Conservation (phyloP, 2,329 filamentous ascomycete genomes). For the Nectriaceae sp. region DNA sequence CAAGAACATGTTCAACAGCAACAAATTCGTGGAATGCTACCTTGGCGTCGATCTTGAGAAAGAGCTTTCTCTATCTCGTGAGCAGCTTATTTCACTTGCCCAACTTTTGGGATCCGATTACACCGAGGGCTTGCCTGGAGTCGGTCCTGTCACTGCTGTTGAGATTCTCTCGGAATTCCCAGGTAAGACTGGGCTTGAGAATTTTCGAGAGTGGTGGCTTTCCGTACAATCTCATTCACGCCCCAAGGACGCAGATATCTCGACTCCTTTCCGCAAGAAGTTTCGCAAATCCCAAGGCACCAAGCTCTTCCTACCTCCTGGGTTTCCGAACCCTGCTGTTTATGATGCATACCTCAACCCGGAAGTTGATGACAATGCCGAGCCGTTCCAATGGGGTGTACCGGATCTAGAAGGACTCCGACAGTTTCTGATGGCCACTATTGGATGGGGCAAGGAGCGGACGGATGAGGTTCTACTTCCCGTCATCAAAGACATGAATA, state of each 20-base stretch:
- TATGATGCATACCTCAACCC: slow-evolving; percentile 82
- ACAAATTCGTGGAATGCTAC: slow-evolving; percentile 98
- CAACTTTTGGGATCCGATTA: slow-evolving; percentile 94
- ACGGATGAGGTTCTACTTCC: slow-evolving; percentile 96
- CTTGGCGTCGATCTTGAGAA: slow-evolving; percentile 80
- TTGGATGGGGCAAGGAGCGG: slow-evolving; percentile 88
- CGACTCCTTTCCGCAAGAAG: slow-evolving; percentile 74
- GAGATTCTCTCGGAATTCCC: slow-evolving; percentile 93
- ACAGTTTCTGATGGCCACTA: slow-evolving; percentile 83
- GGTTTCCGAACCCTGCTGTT: slow-evolving; percentile 78
- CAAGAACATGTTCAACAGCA: slow-evolving; percentile 99
- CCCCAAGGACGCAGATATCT: slow-evolving; percentile 61
- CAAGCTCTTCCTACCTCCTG: slow-evolving; percentile 81
- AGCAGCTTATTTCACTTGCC: slow-evolving; percentile 85
- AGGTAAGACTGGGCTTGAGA: slow-evolving; percentile 58
- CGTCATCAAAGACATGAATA: slow-evolving; percentile 94
- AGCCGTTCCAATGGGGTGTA: slow-evolving; percentile 91
- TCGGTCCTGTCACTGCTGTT: slow-evolving; percentile 91
- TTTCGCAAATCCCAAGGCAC: slow-evolving; percentile 78
- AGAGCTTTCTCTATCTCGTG: slow-evolving; percentile 84
- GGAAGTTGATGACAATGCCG: slow-evolving; percentile 77
- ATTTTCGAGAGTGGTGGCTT: slow-evolving; percentile 87
- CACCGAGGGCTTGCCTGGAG: slow-evolving; percentile 85
- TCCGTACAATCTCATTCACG: slow-evolving; percentile 71
- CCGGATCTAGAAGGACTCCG: slow-evolving; percentile 87